Percentiles rank a stretch among this genome's conserved stretches.
These are phyloP conservation scores for Coemansia sp. DNA, from an alignment of 192 early-diverging fungal species.

Conservation along the genomic window DNA sequence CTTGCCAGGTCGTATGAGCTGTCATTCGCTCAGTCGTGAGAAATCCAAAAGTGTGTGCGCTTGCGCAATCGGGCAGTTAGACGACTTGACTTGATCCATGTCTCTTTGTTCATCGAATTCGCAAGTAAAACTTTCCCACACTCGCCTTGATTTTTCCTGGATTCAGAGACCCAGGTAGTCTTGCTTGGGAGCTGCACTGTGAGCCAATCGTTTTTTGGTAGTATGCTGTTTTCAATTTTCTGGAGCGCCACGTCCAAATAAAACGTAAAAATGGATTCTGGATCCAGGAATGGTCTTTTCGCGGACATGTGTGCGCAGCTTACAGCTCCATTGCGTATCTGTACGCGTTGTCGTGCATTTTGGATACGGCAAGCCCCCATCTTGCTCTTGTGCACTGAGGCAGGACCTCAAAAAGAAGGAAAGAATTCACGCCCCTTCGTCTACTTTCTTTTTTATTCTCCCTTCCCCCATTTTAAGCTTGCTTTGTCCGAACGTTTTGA, in stretches of 20 bases:
- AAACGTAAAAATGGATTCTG: neutral
- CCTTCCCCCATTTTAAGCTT: neutral
- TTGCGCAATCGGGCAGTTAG: too few species aligned
- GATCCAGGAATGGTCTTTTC: neutral
- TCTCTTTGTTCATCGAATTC: neutral
- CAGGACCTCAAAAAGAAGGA: neutral
- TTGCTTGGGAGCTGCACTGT: conserved; percentile 3
- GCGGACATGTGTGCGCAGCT: neutral
- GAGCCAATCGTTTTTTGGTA: conserved; percentile 20
- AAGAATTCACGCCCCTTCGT: neutral
- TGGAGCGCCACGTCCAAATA: neutral
- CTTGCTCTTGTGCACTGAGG: too few species aligned
- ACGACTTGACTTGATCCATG: too few species aligned
- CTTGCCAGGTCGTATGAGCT: conserved; percentile 25
- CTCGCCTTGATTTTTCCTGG: neutral
- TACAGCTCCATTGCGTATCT: neutral
- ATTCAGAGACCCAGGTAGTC: neutral
- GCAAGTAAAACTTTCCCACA: neutral
- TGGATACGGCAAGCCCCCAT: neutral
- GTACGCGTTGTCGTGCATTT: neutral
- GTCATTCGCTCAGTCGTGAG: neutral
- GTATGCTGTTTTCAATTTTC: conserved; percentile 1
- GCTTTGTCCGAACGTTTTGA: conserved; percentile 2
- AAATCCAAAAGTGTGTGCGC: too few species aligned
- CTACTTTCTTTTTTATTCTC: conserved; percentile 2